These are phyloP conservation scores for Candida boleticola DNA, from an alignment of 805 yeast species.

Conservation along the genomic window DNA sequence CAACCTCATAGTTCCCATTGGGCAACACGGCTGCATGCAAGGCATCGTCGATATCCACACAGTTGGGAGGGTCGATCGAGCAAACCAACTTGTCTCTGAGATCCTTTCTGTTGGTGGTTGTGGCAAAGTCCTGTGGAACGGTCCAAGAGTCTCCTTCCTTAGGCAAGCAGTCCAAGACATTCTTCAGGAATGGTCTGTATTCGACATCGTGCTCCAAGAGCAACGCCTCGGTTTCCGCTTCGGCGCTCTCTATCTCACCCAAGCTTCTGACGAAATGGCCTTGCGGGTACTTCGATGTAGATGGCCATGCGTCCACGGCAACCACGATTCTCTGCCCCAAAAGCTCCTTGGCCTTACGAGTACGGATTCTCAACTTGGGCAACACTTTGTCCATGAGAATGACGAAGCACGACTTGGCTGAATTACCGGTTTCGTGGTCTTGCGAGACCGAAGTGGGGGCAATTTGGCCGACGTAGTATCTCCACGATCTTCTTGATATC, in stretches of 20 bases:
- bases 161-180: slow-evolving; percentile 90
- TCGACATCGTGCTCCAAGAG: slow-evolving; percentile 94
- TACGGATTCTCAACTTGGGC: slow-evolving; percentile 83
- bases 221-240: slow-evolving; percentile 95
- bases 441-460: slow-evolving; percentile 66
- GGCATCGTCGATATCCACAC: slow-evolving; percentile 98
- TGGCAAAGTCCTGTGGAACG: slow-evolving; percentile 64
- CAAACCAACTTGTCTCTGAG: slow-evolving; percentile 87
- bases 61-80: slow-evolving; percentile 95
- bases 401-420: slow-evolving; percentile 78
- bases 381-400: slow-evolving; percentile 84
- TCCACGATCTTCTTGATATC: slow-evolving; percentile 86
- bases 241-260: slow-evolving; percentile 87
- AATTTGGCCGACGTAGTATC: slow-evolving; percentile 92
- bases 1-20: slow-evolving; percentile 94
- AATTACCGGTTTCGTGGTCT: slow-evolving; percentile 54
- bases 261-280: slow-evolving; percentile 91
- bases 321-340: slow-evolving; percentile 89
- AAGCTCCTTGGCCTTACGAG: slow-evolving; percentile 80
- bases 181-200: slow-evolving; percentile 90
- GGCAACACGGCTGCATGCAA: slow-evolving; percentile 81
- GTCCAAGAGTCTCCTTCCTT: slow-evolving; percentile 91
- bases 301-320: slow-evolving; percentile 91
- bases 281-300: slow-evolving; percentile 78
- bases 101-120: slow-evolving; percentile 64